Evolutionary conservation across 2,329 filamentous ascomycete species (phyloP).

Genomic region (Ophiosphaerella herpotricha): DNA sequence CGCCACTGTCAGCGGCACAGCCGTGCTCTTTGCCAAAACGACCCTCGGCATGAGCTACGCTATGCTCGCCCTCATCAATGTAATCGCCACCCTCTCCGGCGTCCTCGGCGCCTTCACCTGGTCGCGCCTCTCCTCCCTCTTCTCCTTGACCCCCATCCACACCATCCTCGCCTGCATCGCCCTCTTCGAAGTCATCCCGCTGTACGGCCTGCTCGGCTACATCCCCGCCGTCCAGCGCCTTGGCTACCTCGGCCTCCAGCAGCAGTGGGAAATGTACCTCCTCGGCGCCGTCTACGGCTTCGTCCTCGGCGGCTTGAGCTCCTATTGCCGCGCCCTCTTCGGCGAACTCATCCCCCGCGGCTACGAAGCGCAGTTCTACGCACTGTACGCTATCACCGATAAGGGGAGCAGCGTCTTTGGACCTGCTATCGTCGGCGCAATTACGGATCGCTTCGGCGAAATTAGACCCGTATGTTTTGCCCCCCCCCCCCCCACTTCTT

Average conservation of each 20-base stretch:
- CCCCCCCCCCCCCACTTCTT: too few species aligned
- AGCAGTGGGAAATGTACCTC: slow-evolving; percentile 96
- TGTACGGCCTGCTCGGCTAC: slow-evolving; percentile 89
- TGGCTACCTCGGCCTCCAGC: slow-evolving; percentile 83
- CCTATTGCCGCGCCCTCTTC: slow-evolving; percentile 89
- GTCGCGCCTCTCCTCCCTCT: slow-evolving; percentile 73
- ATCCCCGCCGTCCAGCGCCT: slow-evolving; percentile 75
- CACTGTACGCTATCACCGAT: slow-evolving; percentile 95
- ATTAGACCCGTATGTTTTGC: slow-evolving; percentile 50
- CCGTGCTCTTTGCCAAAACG: slow-evolving; percentile 94
- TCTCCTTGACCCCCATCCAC: slow-evolving; percentile 76
- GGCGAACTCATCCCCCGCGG: slow-evolving; percentile 93
- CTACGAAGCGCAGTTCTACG: slow-evolving; percentile 94
- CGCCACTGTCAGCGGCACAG: slow-evolving; percentile 91
- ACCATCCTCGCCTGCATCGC: slow-evolving; percentile 91
- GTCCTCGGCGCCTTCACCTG: slow-evolving; percentile 89
- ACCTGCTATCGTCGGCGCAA: slow-evolving; percentile 87
- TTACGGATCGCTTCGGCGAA: slow-evolving; percentile 71
- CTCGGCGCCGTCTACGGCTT: slow-evolving; percentile 89
- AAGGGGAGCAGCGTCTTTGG: slow-evolving; percentile 95
- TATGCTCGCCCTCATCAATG: slow-evolving; percentile 88
- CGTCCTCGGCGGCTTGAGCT: slow-evolving; percentile 88
- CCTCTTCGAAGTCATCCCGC: slow-evolving; percentile 87
- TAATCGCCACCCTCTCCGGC: slow-evolving; percentile 83
- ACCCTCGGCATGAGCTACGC: slow-evolving; percentile 87